A percentile compares a stretch with the other conserved stretches of the same genome.
Evolutionary conservation across 169 alveolate genomes (phyloP).

Genomic region (Plasmodium vivax): DNA sequence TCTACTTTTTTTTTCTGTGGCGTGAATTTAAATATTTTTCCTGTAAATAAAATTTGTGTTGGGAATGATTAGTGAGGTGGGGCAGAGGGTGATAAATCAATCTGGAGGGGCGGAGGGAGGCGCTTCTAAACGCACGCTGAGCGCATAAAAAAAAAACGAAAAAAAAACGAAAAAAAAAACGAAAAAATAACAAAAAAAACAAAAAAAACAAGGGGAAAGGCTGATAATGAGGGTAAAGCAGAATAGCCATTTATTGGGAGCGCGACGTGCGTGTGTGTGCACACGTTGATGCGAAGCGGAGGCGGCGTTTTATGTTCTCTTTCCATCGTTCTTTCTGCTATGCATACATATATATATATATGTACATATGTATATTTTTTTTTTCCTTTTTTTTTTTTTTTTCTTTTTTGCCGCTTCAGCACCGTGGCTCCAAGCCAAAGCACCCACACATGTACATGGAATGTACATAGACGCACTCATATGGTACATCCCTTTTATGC

Average conservation of each 20-base stretch:
- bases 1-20: conserved; percentile 57
- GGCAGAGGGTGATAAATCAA: neutral
- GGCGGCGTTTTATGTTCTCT: too few relatives aligned
- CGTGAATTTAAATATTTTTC: conserved; percentile 38
- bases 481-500: neutral
- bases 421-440: neutral
- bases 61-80: neutral
- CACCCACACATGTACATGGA: neutral
- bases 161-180: neutral
- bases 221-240: neutral
- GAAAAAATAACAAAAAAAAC: neutral
- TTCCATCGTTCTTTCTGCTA: too few relatives aligned
- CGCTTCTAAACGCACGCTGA: neutral
- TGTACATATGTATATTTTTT: too few relatives aligned
- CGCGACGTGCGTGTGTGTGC: neutral
- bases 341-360: too few relatives aligned
- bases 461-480: neutral
- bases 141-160: neutral
- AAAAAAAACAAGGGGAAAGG: neutral
- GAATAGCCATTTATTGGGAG: neutral
- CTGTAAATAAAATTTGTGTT: conserved; percentile 56
- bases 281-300: neutral
- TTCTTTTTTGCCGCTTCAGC: neutral
- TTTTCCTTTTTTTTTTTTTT: too few relatives aligned
- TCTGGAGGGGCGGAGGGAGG: neutral